These are phyloP conservation scores for Zarea fungicola DNA, from an alignment of 2,329 filamentous ascomycete species.

Conservation along the genomic window DNA sequence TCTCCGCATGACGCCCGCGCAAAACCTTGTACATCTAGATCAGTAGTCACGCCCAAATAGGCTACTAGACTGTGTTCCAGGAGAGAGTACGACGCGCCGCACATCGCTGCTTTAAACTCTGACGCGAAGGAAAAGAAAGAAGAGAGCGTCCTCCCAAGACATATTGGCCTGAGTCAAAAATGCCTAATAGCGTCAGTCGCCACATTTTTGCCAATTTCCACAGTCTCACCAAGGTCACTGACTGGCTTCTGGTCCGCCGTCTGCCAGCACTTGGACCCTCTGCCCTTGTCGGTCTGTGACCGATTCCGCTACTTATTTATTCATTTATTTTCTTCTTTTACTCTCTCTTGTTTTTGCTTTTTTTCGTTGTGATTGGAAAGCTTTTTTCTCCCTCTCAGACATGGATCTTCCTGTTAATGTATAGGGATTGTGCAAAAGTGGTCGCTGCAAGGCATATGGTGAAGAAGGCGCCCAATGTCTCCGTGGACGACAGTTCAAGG, in stretches of 20 bases:
- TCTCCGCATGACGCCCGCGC: not conserved
- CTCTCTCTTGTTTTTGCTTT: not conserved
- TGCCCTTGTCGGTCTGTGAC: too few relatives aligned
- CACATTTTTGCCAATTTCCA: conserved; percentile 10
- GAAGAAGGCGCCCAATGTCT: too few relatives aligned
- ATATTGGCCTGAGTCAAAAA: conserved; percentile 11
- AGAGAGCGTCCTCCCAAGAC: not conserved
- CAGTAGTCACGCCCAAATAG: too few relatives aligned
- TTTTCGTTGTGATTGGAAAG: too few relatives aligned
- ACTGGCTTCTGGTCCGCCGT: not conserved
- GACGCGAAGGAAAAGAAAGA: not conserved
- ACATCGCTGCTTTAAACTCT: conserved; percentile 3
- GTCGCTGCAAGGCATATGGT: too few relatives aligned
- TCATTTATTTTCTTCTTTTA: too few relatives aligned
- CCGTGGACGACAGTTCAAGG: too few relatives aligned
- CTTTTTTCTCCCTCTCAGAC: too few relatives aligned
- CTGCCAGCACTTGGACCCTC: not conserved
- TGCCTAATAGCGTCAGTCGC: not conserved
- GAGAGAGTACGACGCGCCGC: not conserved
- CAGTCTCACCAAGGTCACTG: conserved; percentile 2
- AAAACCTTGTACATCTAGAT: not conserved
- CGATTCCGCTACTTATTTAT: too few relatives aligned
- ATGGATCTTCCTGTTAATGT: too few relatives aligned
- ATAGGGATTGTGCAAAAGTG: too few relatives aligned
- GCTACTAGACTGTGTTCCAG: conserved; percentile 6